These are phyloP conservation scores for Daedaleopsis sinensis DNA, from an alignment of 768 basidiomycete genomes.

Conservation along the genomic window DNA sequence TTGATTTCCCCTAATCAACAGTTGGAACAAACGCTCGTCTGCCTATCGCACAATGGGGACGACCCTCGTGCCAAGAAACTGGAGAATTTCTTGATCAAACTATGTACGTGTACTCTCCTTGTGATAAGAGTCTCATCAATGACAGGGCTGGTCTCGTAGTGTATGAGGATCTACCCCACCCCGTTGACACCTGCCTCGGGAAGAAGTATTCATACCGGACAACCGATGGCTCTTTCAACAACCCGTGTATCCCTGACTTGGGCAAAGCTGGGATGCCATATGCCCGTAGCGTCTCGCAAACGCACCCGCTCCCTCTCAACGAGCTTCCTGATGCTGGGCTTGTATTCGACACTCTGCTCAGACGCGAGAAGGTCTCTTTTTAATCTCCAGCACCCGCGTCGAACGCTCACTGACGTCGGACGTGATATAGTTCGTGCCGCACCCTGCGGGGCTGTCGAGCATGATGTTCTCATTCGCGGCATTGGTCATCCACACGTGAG, in stretches of 20 bases:
- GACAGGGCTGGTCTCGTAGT: constrained; percentile 43
- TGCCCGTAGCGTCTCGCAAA: constrained; percentile 80
- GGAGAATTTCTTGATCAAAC: constrained; percentile 46
- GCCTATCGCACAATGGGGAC: constrained; percentile 61
- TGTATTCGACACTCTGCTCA: constrained; percentile 79
- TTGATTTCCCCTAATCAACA: constrained; percentile 28
- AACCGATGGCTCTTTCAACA: constrained; percentile 82
- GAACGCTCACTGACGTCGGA: neutral
- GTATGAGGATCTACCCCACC: constrained; percentile 83
- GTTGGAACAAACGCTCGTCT: constrained; percentile 73
- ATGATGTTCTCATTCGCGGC: constrained; percentile 85
- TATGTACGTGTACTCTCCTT: constrained; percentile 48
- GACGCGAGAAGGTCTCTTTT: constrained; percentile 60
- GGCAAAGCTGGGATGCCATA: constrained; percentile 83
- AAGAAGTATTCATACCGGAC: constrained; percentile 64
- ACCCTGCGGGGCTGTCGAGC: constrained; percentile 79
- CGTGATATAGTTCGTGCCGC: constrained; percentile 67
- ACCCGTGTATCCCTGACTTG: constrained; percentile 65
- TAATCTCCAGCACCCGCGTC: neutral
- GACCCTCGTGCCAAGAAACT: constrained; percentile 45
- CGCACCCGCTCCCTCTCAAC: constrained; percentile 61
- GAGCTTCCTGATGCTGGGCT: constrained; percentile 80
- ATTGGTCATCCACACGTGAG: constrained; percentile 76
- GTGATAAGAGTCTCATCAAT: neutral
- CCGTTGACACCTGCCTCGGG: constrained; percentile 70